phyloP scores from a whole-genome alignment of 2,329 filamentous ascomycete species.

The Alternaria consortialis region DNA sequence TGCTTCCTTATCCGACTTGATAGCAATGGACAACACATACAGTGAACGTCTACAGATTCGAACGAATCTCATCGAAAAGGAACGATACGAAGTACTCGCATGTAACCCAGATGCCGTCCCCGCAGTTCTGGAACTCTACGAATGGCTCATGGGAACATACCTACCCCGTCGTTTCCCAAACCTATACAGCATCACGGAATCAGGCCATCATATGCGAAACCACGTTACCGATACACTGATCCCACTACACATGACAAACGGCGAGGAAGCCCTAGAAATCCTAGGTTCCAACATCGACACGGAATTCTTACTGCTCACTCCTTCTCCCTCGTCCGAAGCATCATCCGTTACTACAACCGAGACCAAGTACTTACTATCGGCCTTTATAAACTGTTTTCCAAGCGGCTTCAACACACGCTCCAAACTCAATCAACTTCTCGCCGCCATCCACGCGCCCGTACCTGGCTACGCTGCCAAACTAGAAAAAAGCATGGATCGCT shows the following conservation, averaged over 20 bases:
- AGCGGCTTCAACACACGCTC: slow-evolving; percentile 65
- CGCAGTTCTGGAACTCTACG: slow-evolving; percentile 66
- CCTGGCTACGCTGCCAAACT: slow-evolving; percentile 66
- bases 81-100: slow-evolving; percentile 54
- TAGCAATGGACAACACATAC: slow-evolving; percentile 69
- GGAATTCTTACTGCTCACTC: slow-evolving; percentile 65
- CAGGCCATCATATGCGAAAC: slow-evolving; percentile 52
- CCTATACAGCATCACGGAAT: slow-evolving; percentile 57
- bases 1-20: slow-evolving; percentile 62
- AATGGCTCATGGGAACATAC: slow-evolving; percentile 63
- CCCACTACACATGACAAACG: slow-evolving; percentile 49
- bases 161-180: slow-evolving; percentile 66
- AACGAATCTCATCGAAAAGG: slow-evolving; percentile 55
- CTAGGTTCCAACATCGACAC: slow-evolving; percentile 65
- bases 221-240: slow-evolving; percentile 55
- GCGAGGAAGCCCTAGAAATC: slow-evolving; percentile 56
- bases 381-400: slow-evolving; percentile 66
- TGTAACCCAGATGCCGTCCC: slow-evolving; percentile 49
- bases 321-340: not conserved
- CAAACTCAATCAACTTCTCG: slow-evolving; percentile 63
- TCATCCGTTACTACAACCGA: slow-evolving; percentile 38
- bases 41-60: slow-evolving; percentile 61
- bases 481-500: slow-evolving; percentile 68
- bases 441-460: slow-evolving; percentile 67
- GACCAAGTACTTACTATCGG: slow-evolving; percentile 64